Evolutionary conservation across 192 early-diverging fungal genomes (phyloP), one percentile per base, ranked within the genome.

Genomic region (Coemansia sp.): DNA sequence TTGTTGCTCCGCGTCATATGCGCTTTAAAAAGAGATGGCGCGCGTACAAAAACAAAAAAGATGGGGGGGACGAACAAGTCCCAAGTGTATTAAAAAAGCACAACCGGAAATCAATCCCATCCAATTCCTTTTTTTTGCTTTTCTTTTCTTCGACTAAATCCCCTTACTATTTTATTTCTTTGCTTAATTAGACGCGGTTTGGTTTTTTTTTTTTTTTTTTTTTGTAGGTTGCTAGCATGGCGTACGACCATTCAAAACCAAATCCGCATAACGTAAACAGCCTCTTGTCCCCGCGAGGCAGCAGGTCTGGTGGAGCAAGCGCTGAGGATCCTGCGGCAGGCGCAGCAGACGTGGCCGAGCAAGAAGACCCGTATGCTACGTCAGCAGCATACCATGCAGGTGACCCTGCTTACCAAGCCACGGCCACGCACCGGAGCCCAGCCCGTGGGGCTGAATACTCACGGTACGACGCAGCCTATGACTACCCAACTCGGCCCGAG

Each of bases 221-320:
- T 41, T 29, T 61, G 48, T 32, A 37, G 25, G 36, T 61, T 46
- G 42, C 32, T 12, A 70, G 41, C 57, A 82, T 82, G 80, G 71
- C 80, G 68, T 75, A 80, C 78, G 73, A 80, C 39, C 72, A 72
- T 36, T 63, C 75, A 8, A 69, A 75, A 10, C 58, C 31, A 32
- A 75, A 74, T 44, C 72, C 75, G 31, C 80, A 82, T 67, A 77
- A 72, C 57, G 66, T 82, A 32, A 77, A 74, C 72, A 77, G 72
- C 32, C 68, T 82, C 50, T 66, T 82, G 29, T 70, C 78, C 25
- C 68, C 80, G 42, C 68, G 68, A 31, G 58, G 71, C 58, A 65
- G 41, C 55, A 65, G 71, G 34, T 50, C 66, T 39, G 70, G 67
- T 53, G 75, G 34, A 19, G 53, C 36, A 36, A 38, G 38, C 48